phyloP scores from a whole-genome alignment of 1,139 yeast species.

The Kodamaea sp. region DNA sequence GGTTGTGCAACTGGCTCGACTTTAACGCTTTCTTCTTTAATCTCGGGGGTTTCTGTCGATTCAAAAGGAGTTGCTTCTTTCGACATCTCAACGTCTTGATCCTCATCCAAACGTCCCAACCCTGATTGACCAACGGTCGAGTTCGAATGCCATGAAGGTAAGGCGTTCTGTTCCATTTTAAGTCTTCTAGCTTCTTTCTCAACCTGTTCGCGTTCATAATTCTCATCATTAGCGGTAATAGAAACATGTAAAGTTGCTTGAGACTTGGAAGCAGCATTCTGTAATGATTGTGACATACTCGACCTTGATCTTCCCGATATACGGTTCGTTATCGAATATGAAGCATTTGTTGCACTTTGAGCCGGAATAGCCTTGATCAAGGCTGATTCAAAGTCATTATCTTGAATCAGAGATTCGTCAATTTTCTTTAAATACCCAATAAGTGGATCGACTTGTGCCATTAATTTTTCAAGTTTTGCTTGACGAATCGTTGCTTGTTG shows the following conservation, averaged over 20 bases:
- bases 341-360: slow-evolving; percentile 62
- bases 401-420: slow-evolving; percentile 82
- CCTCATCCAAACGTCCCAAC: slow-evolving; percentile 52
- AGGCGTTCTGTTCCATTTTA: slow-evolving; percentile 85
- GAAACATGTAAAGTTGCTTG: slow-evolving; percentile 84
- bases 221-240: slow-evolving; percentile 88
- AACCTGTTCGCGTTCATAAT: slow-evolving; percentile 59
- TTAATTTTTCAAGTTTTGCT: slow-evolving; percentile 74
- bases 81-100: slow-evolving; percentile 20
- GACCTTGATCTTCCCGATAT: slow-evolving; percentile 23
- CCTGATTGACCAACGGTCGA: slow-evolving; percentile 71
- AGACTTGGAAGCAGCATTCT: slow-evolving; percentile 41
- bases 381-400: slow-evolving; percentile 81
- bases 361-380: slow-evolving; percentile 81
- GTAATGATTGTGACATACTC: slow-evolving; percentile 30
- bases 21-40: too few relatives aligned
- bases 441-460: slow-evolving; percentile 87
- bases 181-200: slow-evolving; percentile 66
- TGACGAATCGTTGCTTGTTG: slow-evolving; percentile 80
- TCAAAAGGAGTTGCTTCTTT: slow-evolving; percentile 13
- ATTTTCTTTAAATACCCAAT: slow-evolving; percentile 78
- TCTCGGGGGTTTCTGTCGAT: not conserved
- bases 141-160: slow-evolving; percentile 94
- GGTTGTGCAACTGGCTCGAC: slow-evolving; percentile 4
- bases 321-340: slow-evolving; percentile 49